Base-by-base conservation (phyloP, 495 filamentous ascomycete genomes). In the Massariosphaeria phaeospora region DNA sequence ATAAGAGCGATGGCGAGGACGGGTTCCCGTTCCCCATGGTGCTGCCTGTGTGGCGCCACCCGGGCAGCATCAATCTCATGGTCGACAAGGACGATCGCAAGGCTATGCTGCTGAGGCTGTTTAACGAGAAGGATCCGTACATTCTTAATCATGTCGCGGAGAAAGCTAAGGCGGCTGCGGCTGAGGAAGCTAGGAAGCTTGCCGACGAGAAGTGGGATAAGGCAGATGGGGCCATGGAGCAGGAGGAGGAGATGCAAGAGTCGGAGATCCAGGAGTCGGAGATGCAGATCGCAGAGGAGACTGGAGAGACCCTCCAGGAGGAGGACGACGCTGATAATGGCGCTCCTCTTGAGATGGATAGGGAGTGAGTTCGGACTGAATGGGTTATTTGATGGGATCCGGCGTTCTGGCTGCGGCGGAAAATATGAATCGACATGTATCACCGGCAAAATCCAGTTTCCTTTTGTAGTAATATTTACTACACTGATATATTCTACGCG, bases 71-170 rank as follows among this genome's bases (percentile, higher is more conserved):
- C 45, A 98, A 97, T 69, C 79, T 98, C 34, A 98, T 98, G 93
- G 73, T 96, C 59, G 89, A 89, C 44, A 98, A 97, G 73, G 93
- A 98, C 65, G 93, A 98, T 41, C 81, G 93, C 26, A 84, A 67
- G 55, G 93, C 91, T 7, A 91, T 96, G 87, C 75, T 96, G 61
- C 76, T 96, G 49, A 81, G 93, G 29, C 76, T 98, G 30, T 98
- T 83, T 73, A 90, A 96, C 62, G 91, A 96, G 54, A 78, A 79
- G 20, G 82, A 83, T 1, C 87, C 85, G 2, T 72, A 23, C 17
- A 48, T 96, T 13, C 62, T 67, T 29, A 74, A 78, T 45, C 76
- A 67, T 48, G 55, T 59, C 21, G 18, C 29, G 35, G 65, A 72
- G 51, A 55, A 69, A 40, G 54, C 60, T 13, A 54, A 33, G 34